Evolutionary conservation across 2,329 filamentous ascomycete genomes (phyloP), one percentile per base, ranked within the genome.

Genomic region (Colletotrichum truncatum): DNA sequence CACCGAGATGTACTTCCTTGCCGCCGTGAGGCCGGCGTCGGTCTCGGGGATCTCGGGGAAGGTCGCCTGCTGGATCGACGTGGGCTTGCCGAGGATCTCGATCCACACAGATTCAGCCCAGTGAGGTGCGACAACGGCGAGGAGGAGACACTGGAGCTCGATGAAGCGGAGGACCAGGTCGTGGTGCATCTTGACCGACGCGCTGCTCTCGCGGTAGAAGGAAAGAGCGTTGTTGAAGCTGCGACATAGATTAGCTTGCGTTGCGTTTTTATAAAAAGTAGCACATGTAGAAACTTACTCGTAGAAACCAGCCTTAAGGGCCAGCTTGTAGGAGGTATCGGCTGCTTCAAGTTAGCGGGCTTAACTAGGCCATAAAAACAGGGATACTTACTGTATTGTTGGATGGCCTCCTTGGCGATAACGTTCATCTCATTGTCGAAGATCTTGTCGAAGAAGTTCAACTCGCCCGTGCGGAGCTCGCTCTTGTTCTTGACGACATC

Each of bases 41-140:
- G 90, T 83, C 21, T 86, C 84, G 1, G 91, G 87, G 0, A 93
- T 89, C 53, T 86, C 80, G 12, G 94, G 93, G 85, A 88, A 97
- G 39, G 84, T 84, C 11, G 92, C 93, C 55, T 90, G 88, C 81
- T 98, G 94, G 72, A 99, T 88, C 7, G 91, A 92, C 59, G 84
- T 81, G 34, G 87, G 77, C 82, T 93, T 94, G 76, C 91, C 88
- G 66, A 99, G 88, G 2, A 98, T 89, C 79, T 98, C 95, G 58
- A 92, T 88, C 93, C 94, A 98, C 75, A 99, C 89, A 79, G 97
- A 92, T 76, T 99, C 96, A 48, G 93, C 85, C 91, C 94, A 98
- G 80, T 99, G 96, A 64, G 96, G 95, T 3, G 95, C 91, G 68
- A 98, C 90, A 54, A 94, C 92, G 3, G 91, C 87, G 70, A 98